These are phyloP conservation scores for Zea luxurians DNA, from an alignment of 176 grass and related monocot species.

Conservation along the genomic window DNA sequence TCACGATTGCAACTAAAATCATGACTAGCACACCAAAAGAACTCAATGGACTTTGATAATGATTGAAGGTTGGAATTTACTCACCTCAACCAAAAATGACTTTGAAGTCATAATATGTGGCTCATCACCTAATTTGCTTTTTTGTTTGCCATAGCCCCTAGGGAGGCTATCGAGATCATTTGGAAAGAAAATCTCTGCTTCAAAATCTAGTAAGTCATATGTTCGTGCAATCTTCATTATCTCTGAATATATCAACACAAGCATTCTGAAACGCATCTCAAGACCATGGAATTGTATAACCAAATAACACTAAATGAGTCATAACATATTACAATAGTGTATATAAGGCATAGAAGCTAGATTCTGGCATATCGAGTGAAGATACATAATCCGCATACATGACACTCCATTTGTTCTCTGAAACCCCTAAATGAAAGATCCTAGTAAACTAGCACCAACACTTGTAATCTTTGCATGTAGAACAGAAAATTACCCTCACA, in stretches of 20 bases:
- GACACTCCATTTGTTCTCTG: slow-evolving; percentile 48
- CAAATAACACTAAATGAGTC: slow-evolving; percentile 25
- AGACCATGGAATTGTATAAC: slow-evolving; percentile 41
- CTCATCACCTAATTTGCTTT: slow-evolving; percentile 60
- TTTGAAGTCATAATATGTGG: slow-evolving; percentile 82
- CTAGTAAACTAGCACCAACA: slow-evolving; percentile 4
- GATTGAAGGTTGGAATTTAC: slow-evolving; percentile 18
- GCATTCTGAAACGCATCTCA: slow-evolving; percentile 80
- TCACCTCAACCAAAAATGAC: slow-evolving; percentile 69
- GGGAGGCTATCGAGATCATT: slow-evolving; percentile 57
- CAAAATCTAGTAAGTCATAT: slow-evolving; percentile 71
- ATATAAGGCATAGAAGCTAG: neutral
- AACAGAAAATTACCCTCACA: neutral
- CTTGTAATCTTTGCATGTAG: neutral
- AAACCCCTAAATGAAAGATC: slow-evolving; percentile 58
- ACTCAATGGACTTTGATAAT: too few species aligned
- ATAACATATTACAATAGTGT: neutral
- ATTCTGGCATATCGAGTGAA: slow-evolving; percentile 67
- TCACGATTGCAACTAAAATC: slow-evolving; percentile 31
- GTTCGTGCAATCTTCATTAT: slow-evolving; percentile 62
- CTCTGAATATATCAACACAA: slow-evolving; percentile 91
- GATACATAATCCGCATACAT: slow-evolving; percentile 69
- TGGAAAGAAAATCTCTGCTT: slow-evolving; percentile 82
- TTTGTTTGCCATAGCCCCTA: slow-evolving; percentile 83
- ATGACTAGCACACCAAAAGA: slow-evolving; percentile 1